phyloP scores from a whole-genome alignment of 345 rosid species.

The Microcos paniculata region DNA sequence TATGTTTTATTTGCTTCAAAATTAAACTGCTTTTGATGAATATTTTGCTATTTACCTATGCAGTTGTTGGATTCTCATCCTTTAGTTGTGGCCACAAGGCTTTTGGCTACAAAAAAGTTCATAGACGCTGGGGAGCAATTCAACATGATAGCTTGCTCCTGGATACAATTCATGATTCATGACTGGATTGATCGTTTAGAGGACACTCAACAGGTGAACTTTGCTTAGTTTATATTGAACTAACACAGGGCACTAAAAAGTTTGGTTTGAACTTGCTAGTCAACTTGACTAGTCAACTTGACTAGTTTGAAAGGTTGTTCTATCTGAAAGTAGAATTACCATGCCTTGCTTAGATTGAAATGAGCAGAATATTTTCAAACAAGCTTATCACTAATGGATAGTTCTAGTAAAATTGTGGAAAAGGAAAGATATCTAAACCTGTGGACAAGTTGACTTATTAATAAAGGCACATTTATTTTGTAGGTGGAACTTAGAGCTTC shows the following conservation, averaged over 20 bases:
- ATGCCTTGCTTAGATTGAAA: not conserved
- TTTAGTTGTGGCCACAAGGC: slow-evolving; percentile 58
- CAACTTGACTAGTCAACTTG: not conserved
- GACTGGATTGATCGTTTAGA: slow-evolving; percentile 88
- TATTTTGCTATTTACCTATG: not conserved
- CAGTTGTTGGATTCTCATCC: slow-evolving; percentile 81
- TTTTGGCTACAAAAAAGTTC: slow-evolving; percentile 51
- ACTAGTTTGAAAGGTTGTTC: not conserved
- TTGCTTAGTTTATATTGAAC: too few relatives aligned
- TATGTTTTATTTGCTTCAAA: too few relatives aligned
- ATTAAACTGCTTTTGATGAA: too few relatives aligned
- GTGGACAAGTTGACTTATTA: not conserved
- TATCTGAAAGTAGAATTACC: not conserved
- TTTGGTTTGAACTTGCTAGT: not conserved
- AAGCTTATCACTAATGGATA: too few relatives aligned
- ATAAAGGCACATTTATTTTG: not conserved
- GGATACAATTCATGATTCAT: slow-evolving; percentile 90
- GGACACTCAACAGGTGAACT: slow-evolving; percentile 63
- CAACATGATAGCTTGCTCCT: slow-evolving; percentile 74
- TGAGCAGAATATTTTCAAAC: too few relatives aligned
- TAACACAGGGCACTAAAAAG: not conserved
- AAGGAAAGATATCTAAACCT: not conserved
- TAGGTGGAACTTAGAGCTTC: slow-evolving; percentile 69
- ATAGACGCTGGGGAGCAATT: slow-evolving; percentile 65
- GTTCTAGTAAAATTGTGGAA: not conserved